Base-by-base conservation (phyloP, 441 rosid species). In the Eutrema salsugineum region DNA sequence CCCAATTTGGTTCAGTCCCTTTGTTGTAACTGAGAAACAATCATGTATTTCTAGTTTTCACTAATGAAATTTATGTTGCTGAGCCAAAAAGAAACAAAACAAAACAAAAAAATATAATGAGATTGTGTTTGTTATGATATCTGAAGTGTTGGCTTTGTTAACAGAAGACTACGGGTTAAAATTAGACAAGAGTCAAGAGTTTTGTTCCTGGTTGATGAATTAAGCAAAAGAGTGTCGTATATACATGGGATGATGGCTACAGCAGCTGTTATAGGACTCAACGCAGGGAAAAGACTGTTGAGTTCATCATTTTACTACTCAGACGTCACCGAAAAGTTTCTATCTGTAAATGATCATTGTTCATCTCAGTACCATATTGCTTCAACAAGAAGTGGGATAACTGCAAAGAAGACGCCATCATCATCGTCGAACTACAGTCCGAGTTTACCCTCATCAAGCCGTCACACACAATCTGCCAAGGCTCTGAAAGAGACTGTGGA, bases 211-310 rank as follows among this genome's bases (percentile, higher is more conserved):
- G 46, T 72, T 58, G 62, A 67, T 61, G 70, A 70, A 58, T 75
- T 71, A 17, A 81, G 50, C 5, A 14, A 48, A 69, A 28, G 73
- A 78, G 73, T 76, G 72, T 75, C 63, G 12, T 72, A 84, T 82
- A 83, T 80, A 44, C 33, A 55, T 55, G 61, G 61, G 42, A 55
- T 55, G 89, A 94, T 90, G 99, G 88, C 92, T 70, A 84, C 89
- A 10, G 77, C 97, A 71, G 91, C 97, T 71, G 89, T 90, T 39
- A 76, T 91, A 39, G 97, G 99, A 68, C 87, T 94, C 73, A 84
- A 83, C 19, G 24, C 91, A 4, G 97, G 94, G 33, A 88, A 94
- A 73, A 85, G 97, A 69, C 81, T 87, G 65, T 75, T 89, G 84
- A 87, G 86, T 66, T 86, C 97, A 50, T 84, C 93, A 15, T 88